phyloP scores from a whole-genome alignment of 1,139 yeast species.

The Suhomyces bokatorum region DNA sequence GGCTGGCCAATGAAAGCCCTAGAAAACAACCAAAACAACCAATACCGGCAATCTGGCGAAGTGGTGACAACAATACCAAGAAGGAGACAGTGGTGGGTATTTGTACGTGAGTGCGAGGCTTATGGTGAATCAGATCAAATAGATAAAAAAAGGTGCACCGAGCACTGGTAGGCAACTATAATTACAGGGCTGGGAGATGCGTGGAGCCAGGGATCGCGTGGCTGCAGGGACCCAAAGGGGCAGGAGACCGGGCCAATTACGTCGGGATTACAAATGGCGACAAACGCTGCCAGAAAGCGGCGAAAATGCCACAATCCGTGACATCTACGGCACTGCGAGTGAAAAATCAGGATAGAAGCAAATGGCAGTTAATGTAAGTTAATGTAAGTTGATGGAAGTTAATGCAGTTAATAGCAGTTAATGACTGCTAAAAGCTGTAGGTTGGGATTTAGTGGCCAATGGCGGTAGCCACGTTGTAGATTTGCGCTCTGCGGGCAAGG shows the following conservation, averaged over 20 bases:
- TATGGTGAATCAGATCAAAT: conserved; percentile 1
- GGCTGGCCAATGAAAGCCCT: neutral
- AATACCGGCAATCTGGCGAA: neutral
- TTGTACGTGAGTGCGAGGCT: neutral
- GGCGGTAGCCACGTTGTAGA: too few species aligned
- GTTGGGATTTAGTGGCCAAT: too few species aligned
- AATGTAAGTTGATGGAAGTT: too few species aligned
- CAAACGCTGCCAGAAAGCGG: neutral
- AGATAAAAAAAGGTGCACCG: conserved; percentile 1
- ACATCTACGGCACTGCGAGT: neutral
- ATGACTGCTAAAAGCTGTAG: too few species aligned
- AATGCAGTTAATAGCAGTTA: too few species aligned
- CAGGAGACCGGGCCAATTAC: neutral
- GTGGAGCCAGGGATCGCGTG: conserved; percentile 1
- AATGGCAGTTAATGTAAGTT: too few species aligned
- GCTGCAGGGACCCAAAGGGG: neutral
- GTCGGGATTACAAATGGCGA: neutral
- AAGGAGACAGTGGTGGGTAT: neutral
- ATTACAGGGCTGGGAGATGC: neutral
- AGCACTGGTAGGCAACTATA: neutral
- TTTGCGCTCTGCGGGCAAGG: too few species aligned
- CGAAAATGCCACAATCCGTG: neutral
- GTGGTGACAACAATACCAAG: neutral
- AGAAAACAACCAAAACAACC: neutral
- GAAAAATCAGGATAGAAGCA: too few species aligned